Conservation (phyloP, 345 rosid genomes). For the Brassica cretica region DNA sequence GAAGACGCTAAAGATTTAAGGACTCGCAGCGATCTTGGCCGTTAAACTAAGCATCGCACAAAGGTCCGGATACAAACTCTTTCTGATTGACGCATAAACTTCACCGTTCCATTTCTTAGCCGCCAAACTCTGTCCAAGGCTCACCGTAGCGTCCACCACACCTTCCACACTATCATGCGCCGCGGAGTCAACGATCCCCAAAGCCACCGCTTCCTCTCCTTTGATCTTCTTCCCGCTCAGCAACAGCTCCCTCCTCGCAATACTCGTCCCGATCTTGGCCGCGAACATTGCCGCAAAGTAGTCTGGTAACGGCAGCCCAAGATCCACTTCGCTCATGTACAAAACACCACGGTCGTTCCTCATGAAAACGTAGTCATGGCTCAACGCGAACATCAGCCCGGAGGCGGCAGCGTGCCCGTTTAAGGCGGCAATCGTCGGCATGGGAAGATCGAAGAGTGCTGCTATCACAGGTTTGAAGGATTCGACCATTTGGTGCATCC, state of each 20-base stretch:
- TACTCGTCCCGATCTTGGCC: constrained; percentile 50
- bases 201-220: constrained; percentile 59
- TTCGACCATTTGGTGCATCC: constrained; percentile 58
- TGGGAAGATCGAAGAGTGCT: constrained; percentile 63
- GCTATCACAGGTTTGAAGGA: constrained; percentile 53
- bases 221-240: constrained; percentile 56
- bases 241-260: constrained; percentile 56
- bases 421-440: constrained; percentile 79
- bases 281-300: constrained; percentile 49
- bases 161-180: constrained; percentile 51
- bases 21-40: constrained; percentile 29
- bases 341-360: constrained; percentile 72
- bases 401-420: constrained; percentile 87
- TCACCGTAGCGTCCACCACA: constrained; percentile 48
- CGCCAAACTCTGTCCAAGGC: constrained; percentile 53
- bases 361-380: constrained; percentile 76
- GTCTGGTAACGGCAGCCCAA: constrained; percentile 60
- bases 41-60: constrained; percentile 51
- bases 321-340: constrained; percentile 81
- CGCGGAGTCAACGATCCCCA: constrained; percentile 64
- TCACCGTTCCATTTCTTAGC: constrained; percentile 64
- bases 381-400: constrained; percentile 59
- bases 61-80: constrained; percentile 64
- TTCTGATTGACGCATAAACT: constrained; percentile 67
- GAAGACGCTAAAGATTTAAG: constrained; percentile 37